Base-by-base conservation (phyloP, 257 asterid species). In the Striga asiatica region DNA sequence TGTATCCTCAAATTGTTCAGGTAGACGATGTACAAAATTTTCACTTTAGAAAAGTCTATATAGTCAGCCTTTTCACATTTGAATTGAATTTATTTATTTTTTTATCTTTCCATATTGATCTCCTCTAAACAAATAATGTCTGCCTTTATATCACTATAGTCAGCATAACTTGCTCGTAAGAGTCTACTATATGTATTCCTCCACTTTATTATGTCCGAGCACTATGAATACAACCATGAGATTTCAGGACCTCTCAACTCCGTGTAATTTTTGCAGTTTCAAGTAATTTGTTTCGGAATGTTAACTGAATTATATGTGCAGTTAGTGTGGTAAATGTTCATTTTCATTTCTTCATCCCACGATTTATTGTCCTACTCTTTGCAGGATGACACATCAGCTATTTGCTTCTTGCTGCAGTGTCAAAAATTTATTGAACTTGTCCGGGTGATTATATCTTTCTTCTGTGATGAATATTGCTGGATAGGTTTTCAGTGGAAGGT, bases 401-500 rank as follows among this genome's bases (percentile, higher is more conserved):
- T 84, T 48, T 84, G 94, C 75, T 84, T 88, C 71, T 50, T 84
- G 78, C 79, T 87, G 28, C 88, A 78, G n/a, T 77, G 89, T 74
- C 98, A 87, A 81, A 84, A 82, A 29, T 87, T 82, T 60, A 78
- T 84, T 61, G 94, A 84, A 79, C 89, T 87, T 28, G 83, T 88
- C 59, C 86, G 93, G 89, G 97, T 91, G 78, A 77, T 54, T 52
- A 23, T 59, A 50, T 20, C 38, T 56, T 42, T 48, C 62, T 61
- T 60, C n/a, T n/a, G n/a, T n/a, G n/a, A n/a, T n/a, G n/a, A n/a
- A n/a, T n/a, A n/a, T n/a, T n/a, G n/a, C n/a, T n/a, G n/a, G n/a
- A n/a, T n/a, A n/a, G n/a, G n/a, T n/a, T n/a, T n/a, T n/a, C n/a
- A n/a, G n/a, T 52, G 14, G 8, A 41, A 57, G 21, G 27, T 25